These are phyloP conservation scores for Microcera coccophila DNA, from an alignment of 2,329 filamentous ascomycete species.

Conservation along the genomic window DNA sequence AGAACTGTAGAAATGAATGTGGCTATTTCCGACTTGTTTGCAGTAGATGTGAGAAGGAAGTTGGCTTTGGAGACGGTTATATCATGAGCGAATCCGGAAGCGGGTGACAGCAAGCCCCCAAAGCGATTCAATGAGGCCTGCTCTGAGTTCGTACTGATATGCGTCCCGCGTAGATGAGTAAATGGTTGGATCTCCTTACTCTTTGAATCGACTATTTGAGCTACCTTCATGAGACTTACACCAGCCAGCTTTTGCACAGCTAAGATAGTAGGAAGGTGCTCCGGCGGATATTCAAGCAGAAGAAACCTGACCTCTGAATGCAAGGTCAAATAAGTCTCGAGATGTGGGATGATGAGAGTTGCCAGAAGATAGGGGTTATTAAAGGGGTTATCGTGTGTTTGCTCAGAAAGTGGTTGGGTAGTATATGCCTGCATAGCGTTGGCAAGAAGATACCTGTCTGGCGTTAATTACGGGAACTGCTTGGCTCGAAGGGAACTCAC, in stretches of 20 bases:
- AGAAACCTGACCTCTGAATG: slow-evolving; percentile 54
- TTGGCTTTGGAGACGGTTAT: slow-evolving; percentile 49
- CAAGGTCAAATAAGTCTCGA: slow-evolving; percentile 56
- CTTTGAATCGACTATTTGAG: slow-evolving; percentile 50
- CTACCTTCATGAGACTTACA: slow-evolving; percentile 54
- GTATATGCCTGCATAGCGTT: slow-evolving; percentile 58
- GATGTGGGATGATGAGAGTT: slow-evolving; percentile 55
- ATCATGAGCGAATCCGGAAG: slow-evolving; percentile 26
- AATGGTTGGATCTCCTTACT: slow-evolving; percentile 36
- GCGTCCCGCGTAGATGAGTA: slow-evolving; percentile 37
- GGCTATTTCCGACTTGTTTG: slow-evolving; percentile 51
- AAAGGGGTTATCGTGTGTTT: slow-evolving; percentile 52
- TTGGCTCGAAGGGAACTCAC: slow-evolving; percentile 33
- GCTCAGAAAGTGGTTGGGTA: slow-evolving; percentile 46
- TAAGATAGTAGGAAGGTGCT: slow-evolving; percentile 54
- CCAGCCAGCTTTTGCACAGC: slow-evolving; percentile 57
- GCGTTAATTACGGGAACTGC: slow-evolving; percentile 6
- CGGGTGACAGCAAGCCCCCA: slow-evolving; percentile 18
- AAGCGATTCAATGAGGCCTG: slow-evolving; percentile 19
- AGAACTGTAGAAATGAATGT: slow-evolving; percentile 52
- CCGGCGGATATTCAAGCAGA: slow-evolving; percentile 55
- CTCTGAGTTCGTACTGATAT: slow-evolving; percentile 24
- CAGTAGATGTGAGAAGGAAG: slow-evolving; percentile 53
- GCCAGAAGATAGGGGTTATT: slow-evolving; percentile 52
- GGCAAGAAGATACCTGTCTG: slow-evolving; percentile 53